phyloP scores from a whole-genome alignment of 139 green algal species.

The Chlamydomonas incerta region DNA sequence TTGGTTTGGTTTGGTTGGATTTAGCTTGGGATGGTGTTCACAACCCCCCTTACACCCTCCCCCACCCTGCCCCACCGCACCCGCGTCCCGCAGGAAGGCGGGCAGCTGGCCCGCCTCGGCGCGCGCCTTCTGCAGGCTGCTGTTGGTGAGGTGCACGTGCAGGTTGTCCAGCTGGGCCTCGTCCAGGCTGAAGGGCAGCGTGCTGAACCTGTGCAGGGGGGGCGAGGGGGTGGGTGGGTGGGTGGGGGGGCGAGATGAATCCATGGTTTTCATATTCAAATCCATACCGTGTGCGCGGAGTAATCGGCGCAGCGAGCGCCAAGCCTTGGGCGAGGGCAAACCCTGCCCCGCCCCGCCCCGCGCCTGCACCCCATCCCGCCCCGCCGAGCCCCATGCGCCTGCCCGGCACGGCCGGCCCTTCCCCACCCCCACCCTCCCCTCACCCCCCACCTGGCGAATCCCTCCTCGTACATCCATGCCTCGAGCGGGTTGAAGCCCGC shows the following conservation, averaged over 20 bases:
- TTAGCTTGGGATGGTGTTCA: no score
- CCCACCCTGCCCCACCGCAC: not conserved
- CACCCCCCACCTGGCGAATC: constrained; percentile 51
- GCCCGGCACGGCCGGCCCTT: not conserved
- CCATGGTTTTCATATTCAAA: no score
- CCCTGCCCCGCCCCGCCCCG: no score
- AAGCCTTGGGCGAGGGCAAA: no score
- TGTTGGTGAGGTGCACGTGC: constrained; percentile 87
- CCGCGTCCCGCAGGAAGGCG: constrained; percentile 21
- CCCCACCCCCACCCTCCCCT: no score
- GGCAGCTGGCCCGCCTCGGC: constrained; percentile 33
- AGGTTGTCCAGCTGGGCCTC: constrained; percentile 49
- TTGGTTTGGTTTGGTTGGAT: no score
- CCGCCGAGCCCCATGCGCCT: not conserved
- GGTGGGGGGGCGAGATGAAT: not conserved
- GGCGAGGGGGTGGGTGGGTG: no score
- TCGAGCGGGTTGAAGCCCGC: constrained; percentile 64
- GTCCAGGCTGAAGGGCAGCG: constrained; percentile 54
- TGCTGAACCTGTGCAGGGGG: constrained; percentile 49
- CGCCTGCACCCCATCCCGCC: no score
- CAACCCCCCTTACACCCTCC: no score
- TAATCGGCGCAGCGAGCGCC: no score
- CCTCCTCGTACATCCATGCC: constrained; percentile 57
- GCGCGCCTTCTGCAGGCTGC: constrained; percentile 46
- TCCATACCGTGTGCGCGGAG: no score